These are phyloP conservation scores for Hordeum marinum DNA, from an alignment of 176 grass and related monocot species.

Conservation along the genomic window DNA sequence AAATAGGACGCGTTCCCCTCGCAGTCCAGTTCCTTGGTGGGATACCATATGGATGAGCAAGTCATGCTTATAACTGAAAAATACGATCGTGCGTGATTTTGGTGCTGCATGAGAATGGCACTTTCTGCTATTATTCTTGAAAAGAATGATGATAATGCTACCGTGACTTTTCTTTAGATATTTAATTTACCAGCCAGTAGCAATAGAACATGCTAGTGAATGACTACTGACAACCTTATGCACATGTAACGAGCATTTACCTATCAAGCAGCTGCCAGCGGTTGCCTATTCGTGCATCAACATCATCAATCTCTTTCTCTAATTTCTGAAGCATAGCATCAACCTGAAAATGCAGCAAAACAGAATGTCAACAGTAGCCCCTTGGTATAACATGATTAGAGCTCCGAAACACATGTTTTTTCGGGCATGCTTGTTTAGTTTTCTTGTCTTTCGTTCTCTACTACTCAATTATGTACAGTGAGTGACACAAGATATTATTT, in stretches of 20 bases:
- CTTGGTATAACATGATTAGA: not conserved
- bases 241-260: conserved; percentile 25
- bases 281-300: conserved; percentile 89
- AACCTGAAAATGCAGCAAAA: conserved; percentile 64
- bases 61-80: not conserved
- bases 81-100: not conserved
- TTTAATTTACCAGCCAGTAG: not conserved
- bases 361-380: not conserved
- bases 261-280: conserved; percentile 95
- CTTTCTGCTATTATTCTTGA: not conserved
- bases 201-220: not conserved
- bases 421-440: not conserved
- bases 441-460: not conserved
- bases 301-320: conserved; percentile 96
- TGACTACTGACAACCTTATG: not conserved
- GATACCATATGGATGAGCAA: not conserved
- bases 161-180: not conserved
- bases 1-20: not conserved
- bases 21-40: not conserved
- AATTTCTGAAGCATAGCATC: conserved; percentile 90
- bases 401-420: not conserved
- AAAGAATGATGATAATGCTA: not conserved
- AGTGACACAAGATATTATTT: not conserved
- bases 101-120: not conserved
- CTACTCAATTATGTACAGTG: not conserved